A percentile compares a stretch with the other conserved stretches of the same genome.
Conservation (phyloP, 148 eudicot species). For the Chenopodium berlandieri region DNA sequence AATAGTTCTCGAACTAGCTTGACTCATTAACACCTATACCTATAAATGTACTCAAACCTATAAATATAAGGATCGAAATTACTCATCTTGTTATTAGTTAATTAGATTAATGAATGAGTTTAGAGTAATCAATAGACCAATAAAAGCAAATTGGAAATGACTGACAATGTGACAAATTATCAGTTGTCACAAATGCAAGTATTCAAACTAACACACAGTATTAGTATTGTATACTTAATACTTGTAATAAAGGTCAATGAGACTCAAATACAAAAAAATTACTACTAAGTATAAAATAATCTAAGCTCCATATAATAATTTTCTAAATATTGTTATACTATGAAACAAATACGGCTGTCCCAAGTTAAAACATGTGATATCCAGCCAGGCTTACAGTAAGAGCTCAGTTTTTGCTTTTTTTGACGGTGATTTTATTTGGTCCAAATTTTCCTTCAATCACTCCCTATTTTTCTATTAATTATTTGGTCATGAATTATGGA, state of each 20-base stretch:
- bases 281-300: too few species aligned
- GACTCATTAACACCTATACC: too few species aligned
- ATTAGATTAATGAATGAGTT: too few species aligned
- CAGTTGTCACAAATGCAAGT: background rate
- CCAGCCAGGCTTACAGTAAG: constrained; percentile 17
- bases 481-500: background rate
- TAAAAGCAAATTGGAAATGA: too few species aligned
- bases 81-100: too few species aligned
- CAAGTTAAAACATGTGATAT: constrained; percentile 25
- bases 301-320: too few species aligned
- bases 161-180: background rate
- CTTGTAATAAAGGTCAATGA: background rate
- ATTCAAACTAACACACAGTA: too few species aligned
- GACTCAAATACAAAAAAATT: background rate
- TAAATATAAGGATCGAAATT: too few species aligned
- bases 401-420: background rate
- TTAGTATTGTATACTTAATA: too few species aligned
- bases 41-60: too few species aligned
- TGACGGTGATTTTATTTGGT: background rate
- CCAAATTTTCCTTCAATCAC: background rate
- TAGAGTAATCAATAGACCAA: too few species aligned
- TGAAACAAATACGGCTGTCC: background rate
- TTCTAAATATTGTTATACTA: background rate
- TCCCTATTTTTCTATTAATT: background rate
- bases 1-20: too few species aligned